Base-by-base conservation (phyloP, 2,329 filamentous ascomycete species). In the Colletotrichum sp. region DNA sequence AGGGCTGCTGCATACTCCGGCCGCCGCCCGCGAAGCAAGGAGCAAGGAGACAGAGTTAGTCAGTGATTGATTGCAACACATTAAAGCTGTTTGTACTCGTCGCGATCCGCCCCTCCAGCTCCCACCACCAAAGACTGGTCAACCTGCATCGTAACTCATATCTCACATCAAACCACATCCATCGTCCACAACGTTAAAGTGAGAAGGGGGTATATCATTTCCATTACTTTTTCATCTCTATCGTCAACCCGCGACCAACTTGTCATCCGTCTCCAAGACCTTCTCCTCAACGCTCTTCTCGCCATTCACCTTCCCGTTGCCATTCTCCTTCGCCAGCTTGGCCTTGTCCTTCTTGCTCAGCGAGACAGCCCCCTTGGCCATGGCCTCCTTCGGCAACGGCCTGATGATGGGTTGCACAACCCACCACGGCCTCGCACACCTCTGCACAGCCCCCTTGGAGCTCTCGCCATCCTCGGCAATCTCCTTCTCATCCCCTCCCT, bases 361-460 rank as follows among this genome's bases (percentile, higher is more conserved):
- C 71, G 88, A 90, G 82, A 98, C 88, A 4, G 94, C 93, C 0
- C 96, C 96, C 81, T 95, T 95, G 75, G 93, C 92, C 76, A 97
- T 79, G 4, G 97, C 97, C 85, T 98, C 96, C 77, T 93, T 94
- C 0, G 97, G 97, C 79, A 98, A 82, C 54, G 95, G 96, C 70
- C 96, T 87, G 8, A 98, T 90, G 79, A 98, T 94, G 6, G 96
- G 93, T 85, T 98, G 96, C 66, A 92, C 95, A 6, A 98, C 89
- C 95, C 95, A 98, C 90, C 93, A 98, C 2, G 96, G 96, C 76
- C 95, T 86, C 81, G 92, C 93, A 80, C 95, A 98, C 74, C 90
- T 87, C 69, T 89, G 90, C 31, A 97, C 91, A 1, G 93, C 92
- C 11, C 90, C 91, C 21, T 91, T 84, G 6, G 92, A 93, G 81